Conservation (phyloP, 2,329 filamentous ascomycete species). For the Aspergillus hiratsukae region DNA sequence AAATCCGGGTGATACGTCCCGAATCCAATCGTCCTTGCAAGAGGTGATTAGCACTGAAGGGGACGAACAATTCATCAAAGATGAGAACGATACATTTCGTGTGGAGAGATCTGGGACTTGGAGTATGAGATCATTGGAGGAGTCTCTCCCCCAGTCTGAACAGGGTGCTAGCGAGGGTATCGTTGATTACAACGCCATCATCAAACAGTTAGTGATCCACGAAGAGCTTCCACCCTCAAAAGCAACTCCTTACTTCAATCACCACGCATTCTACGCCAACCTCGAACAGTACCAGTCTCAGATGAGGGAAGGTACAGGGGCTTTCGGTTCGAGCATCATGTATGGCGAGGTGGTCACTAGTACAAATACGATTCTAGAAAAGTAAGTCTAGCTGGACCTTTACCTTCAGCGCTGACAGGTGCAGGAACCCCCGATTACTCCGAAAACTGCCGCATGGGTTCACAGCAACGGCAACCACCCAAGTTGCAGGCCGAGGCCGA, state of each 20-base stretch:
- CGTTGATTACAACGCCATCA: constrained; percentile 67
- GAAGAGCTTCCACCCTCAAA: constrained; percentile 65
- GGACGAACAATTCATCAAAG: constrained; percentile 68
- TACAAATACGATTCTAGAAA: constrained; percentile 89
- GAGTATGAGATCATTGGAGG: constrained; percentile 53
- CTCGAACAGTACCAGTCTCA: constrained; percentile 62
- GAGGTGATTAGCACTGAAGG: constrained; percentile 64
- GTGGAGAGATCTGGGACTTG: constrained; percentile 64
- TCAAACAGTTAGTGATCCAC: constrained; percentile 72
- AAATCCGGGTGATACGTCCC: constrained; percentile 59
- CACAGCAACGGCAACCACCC: constrained; percentile 78
- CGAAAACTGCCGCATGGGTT: constrained; percentile 77
- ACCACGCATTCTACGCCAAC: constrained; percentile 70
- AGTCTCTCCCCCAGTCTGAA: constrained; percentile 47
- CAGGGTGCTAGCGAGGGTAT: constrained; percentile 53
- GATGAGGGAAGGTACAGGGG: constrained; percentile 50
- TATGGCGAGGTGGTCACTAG: constrained; percentile 92
- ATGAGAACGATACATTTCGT: constrained; percentile 77
- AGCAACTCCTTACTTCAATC: constrained; percentile 81
- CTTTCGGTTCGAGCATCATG: constrained; percentile 73
- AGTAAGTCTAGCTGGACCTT: constrained; percentile 47
- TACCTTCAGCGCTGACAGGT: constrained; percentile 1
- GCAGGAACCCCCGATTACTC: constrained; percentile 71
- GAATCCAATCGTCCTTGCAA: constrained; percentile 59
- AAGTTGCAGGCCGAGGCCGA: constrained; percentile 81